Conservation (phyloP, 1,139 yeast species). For the Wickerhamiella pararugosa region DNA sequence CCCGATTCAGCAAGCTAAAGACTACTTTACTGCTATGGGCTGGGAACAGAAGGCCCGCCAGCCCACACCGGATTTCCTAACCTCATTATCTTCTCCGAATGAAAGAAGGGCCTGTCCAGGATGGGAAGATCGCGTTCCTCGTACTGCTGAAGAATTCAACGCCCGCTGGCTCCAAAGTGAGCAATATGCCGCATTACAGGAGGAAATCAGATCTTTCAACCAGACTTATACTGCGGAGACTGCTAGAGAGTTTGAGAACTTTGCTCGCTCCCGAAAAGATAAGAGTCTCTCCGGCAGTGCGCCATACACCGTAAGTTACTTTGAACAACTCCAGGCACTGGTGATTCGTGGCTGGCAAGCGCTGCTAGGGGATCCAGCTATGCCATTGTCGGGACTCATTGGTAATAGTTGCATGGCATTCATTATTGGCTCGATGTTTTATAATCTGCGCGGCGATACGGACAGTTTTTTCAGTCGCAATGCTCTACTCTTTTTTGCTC, state of each 20-base stretch:
- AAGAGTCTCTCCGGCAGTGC: constrained; percentile 38
- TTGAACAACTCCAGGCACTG: constrained; percentile 49
- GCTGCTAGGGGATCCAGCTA: constrained; percentile 49
- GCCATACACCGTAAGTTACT: constrained; percentile 50
- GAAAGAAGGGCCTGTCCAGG: constrained; percentile 47
- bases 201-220: constrained; percentile 30
- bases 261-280: constrained; percentile 41
- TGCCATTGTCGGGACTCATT: constrained; percentile 41
- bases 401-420: constrained; percentile 62
- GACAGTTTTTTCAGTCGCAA: constrained; percentile 51
- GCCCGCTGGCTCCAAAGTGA: constrained; percentile 47
- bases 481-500: constrained; percentile 62
- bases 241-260: constrained; percentile 28
- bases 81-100: constrained; percentile 60
- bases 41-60: constrained; percentile 60
- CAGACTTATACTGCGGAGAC: constrained; percentile 16
- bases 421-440: constrained; percentile 59
- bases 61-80: constrained; percentile 74
- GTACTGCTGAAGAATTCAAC: constrained; percentile 55
- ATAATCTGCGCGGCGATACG: constrained; percentile 35
- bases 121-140: constrained; percentile 47
- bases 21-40: constrained; percentile 51
- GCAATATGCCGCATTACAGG: constrained; percentile 29
- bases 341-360: constrained; percentile 49
- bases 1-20: constrained; percentile 40